A percentile compares a stretch with the other conserved stretches of the same genome.
These are phyloP conservation scores for Vigna reflexopilosa DNA, from an alignment of 306 rosid species.

Conservation along the genomic window DNA sequence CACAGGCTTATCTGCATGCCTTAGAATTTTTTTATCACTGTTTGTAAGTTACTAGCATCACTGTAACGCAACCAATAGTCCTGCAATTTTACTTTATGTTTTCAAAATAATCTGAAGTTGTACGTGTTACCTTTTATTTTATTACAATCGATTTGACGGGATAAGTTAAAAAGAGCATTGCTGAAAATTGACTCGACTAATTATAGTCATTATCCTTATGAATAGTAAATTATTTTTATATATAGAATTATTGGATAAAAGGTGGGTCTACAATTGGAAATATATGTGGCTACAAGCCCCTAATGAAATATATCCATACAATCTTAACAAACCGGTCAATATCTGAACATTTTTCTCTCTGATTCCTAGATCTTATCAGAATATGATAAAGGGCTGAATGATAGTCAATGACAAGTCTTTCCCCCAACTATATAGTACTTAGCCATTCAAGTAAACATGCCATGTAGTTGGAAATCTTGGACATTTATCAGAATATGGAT, in stretches of 20 bases:
- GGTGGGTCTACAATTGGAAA: not conserved
- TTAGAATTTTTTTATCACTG: constrained; percentile 15
- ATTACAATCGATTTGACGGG: not conserved
- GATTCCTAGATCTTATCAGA: not conserved
- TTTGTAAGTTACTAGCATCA: constrained; percentile 8
- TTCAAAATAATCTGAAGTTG: too few species aligned
- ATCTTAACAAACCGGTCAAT: not conserved
- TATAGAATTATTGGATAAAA: too few species aligned
- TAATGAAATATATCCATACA: not conserved
- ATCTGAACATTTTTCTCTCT: not conserved
- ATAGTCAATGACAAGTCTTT: not conserved
- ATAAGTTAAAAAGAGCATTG: not conserved
- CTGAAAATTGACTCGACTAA: too few species aligned
- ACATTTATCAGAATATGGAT: not conserved
- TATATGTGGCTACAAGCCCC: not conserved
- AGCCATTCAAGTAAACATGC: not conserved
- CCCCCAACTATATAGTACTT: not conserved
- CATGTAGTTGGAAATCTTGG: not conserved
- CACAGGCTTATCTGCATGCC: constrained; percentile 53
- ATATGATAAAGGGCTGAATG: not conserved
- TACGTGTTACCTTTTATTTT: not conserved
- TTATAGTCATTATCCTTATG: not conserved
- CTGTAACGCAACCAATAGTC: not conserved
- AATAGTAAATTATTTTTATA: too few species aligned
- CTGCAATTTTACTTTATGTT: not conserved